phyloP scores from a whole-genome alignment of 2,329 filamentous ascomycete species.

The Diplodia mutila region DNA sequence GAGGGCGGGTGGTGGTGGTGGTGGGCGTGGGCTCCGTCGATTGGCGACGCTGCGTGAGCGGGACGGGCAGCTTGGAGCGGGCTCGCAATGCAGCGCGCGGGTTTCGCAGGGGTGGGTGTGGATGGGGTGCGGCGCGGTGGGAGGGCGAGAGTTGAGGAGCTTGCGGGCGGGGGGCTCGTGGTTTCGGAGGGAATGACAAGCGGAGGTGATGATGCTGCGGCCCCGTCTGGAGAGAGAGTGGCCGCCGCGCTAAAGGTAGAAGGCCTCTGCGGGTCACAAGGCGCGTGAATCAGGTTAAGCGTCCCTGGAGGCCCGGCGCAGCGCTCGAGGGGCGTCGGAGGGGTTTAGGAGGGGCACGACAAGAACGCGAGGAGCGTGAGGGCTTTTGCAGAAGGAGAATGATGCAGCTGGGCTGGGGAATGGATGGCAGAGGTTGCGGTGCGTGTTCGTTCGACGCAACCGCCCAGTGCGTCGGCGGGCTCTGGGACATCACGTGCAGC shows the following conservation, averaged over 20 bases:
- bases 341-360: conserved; percentile 17
- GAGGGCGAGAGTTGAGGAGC: background rate
- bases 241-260: conserved; percentile 25
- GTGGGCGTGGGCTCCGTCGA: conserved; percentile 22
- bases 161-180: conserved; percentile 17
- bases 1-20: conserved; percentile 16
- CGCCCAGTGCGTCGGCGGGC: conserved; percentile 19
- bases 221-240: conserved; percentile 24
- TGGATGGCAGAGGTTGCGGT: conserved; percentile 21
- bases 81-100: conserved; percentile 13
- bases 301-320: conserved; percentile 13
- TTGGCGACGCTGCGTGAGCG: conserved; percentile 18
- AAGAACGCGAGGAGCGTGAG: conserved; percentile 19
- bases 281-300: conserved; percentile 23
- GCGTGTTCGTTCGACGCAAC: conserved; percentile 22
- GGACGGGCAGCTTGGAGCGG: conserved; percentile 6
- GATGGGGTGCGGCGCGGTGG: background rate
- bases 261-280: conserved; percentile 23
- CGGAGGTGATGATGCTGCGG: conserved; percentile 25
- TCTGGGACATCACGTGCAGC: conserved; percentile 17
- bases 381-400: conserved; percentile 12
- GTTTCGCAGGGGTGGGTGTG: background rate
- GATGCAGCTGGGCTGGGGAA: conserved; percentile 13
- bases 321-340: conserved; percentile 17
- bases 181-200: conserved; percentile 25